Evolutionary conservation across 164 flowering plant species (phyloP).

Genomic region (Vitis cinerea): DNA sequence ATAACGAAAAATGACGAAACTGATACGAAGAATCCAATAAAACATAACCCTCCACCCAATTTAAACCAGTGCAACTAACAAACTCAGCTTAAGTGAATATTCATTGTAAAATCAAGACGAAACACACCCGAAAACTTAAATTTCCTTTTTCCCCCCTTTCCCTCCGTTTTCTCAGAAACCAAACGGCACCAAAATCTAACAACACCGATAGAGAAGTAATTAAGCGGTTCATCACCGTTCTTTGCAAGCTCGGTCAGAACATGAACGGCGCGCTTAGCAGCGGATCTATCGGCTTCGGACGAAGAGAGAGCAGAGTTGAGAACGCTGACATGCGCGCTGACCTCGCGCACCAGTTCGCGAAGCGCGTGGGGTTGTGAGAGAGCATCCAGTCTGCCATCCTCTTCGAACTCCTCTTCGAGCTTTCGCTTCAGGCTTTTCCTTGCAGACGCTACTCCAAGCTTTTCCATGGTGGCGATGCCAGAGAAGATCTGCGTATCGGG

Average conservation of each 20-base stretch:
- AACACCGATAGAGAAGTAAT: not conserved
- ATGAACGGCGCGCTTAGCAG: conserved; percentile 40
- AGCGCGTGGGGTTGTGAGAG: not conserved
- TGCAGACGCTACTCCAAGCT: conserved; percentile 27
- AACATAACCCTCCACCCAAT: too few relatives aligned
- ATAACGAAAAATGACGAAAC: too few relatives aligned
- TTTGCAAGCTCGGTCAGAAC: conserved; percentile 48
- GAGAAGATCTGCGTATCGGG: not conserved
- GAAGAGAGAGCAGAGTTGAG: conserved; percentile 38
- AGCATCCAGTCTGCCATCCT: not conserved
- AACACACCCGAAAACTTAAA: too few relatives aligned
- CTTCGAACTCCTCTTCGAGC: conserved; percentile 32
- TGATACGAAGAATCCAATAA: too few relatives aligned
- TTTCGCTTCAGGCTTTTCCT: conserved; percentile 46
- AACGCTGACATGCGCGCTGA: conserved; percentile 30
- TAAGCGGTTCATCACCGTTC: conserved; percentile 23
- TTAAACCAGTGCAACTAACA: too few relatives aligned
- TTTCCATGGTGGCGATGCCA: conserved; percentile 12
- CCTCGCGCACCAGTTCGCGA: conserved; percentile 21
- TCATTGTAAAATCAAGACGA: too few relatives aligned
- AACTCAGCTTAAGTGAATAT: too few relatives aligned
- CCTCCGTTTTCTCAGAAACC: not conserved
- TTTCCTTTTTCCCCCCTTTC: too few relatives aligned
- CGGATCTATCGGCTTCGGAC: conserved; percentile 36
- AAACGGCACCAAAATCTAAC: not conserved